Evolutionary conservation across 192 early-diverging fungal genomes (phyloP), one percentile per base, ranked within the genome.

Genomic region (Backusella tuberculispora): DNA sequence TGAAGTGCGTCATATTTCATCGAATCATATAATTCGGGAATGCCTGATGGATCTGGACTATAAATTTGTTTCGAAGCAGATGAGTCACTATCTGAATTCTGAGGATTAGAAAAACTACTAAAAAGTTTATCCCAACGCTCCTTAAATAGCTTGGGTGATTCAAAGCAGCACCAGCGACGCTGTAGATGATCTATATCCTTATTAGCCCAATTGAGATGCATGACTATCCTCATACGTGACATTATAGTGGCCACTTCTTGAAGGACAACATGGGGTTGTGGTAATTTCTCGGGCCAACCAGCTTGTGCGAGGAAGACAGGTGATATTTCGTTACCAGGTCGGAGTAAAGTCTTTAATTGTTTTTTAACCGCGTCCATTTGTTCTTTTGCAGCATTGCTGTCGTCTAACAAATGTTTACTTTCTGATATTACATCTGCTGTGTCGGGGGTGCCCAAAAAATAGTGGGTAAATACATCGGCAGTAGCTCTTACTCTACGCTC

Each of bases 121-220:
- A 99, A 94, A 34, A 99, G 86, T 77, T 99, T 99, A 78, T 97
- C 95, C 97, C 97, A 99, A 14, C 97, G 88, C 83, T 99, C 97
- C 70, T 88, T 87, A 74, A 97, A 97, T 53, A 98, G 82, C 14
- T 86, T 83, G 0, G 95, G 92, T 41, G 89, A 92, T 71, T 98
- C 97, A 67, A 84, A 83, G 74, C 97, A 98, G 77, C 97, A 98
- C 97, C 97, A 98, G 13, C 90, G 83, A 60, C 79, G 71, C 77
- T 97, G 94, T 14, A 95, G 77, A 3, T 78, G 78, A 34, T 87
- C 87, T 3, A 90, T 77, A 47, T 89, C 87, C 14, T 64, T 72
- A 17, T 79, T 78, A 14, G 74, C 46, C 70, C 96, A 93, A 80
- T 98, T 99, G 42, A 85, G 81, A 29, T 87, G 83, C 96, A 99